These are phyloP conservation scores for Pelargonium citronellum DNA, from an alignment of 441 rosid genomes.

Conservation along the genomic window DNA sequence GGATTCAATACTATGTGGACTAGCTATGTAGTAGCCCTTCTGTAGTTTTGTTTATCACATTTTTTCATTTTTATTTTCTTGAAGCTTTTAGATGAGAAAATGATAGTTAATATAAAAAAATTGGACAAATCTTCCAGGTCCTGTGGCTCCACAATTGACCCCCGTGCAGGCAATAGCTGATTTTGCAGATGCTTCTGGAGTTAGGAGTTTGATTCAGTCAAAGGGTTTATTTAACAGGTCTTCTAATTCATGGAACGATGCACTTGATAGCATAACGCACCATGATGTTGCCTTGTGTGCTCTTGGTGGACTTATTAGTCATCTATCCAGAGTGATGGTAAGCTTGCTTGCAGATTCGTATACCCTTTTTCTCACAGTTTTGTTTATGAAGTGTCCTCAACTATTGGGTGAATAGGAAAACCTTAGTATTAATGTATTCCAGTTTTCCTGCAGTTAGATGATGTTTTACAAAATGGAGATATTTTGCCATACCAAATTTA, in stretches of 20 bases:
- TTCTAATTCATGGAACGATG: conserved; percentile 44
- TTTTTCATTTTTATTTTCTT: conserved; percentile 12
- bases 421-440: conserved; percentile 19
- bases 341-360: conserved; percentile 21
- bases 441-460: conserved; percentile 53
- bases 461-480: conserved; percentile 69
- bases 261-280: conserved; percentile 44
- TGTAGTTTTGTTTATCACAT: not conserved
- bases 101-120: not conserved
- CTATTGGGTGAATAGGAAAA: conserved; percentile 8
- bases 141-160: conserved; percentile 56
- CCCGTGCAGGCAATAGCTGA: conserved; percentile 42
- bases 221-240: conserved; percentile 64
- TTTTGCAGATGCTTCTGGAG: conserved; percentile 60
- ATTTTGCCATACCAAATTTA: conserved; percentile 74
- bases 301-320: conserved; percentile 72
- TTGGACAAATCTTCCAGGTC: conserved; percentile 35
- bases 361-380: not conserved
- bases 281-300: conserved; percentile 55
- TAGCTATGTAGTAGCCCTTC: conserved; percentile 7
- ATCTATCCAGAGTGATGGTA: conserved; percentile 88
- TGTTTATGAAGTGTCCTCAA: not conserved
- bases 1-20: not conserved
- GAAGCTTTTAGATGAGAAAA: conserved; percentile 1
- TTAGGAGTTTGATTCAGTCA: conserved; percentile 54